Percentiles rank a stretch among this genome's conserved stretches.
phyloP scores from a whole-genome alignment of 495 filamentous ascomycete genomes.

The Lophiotrema nucula region DNA sequence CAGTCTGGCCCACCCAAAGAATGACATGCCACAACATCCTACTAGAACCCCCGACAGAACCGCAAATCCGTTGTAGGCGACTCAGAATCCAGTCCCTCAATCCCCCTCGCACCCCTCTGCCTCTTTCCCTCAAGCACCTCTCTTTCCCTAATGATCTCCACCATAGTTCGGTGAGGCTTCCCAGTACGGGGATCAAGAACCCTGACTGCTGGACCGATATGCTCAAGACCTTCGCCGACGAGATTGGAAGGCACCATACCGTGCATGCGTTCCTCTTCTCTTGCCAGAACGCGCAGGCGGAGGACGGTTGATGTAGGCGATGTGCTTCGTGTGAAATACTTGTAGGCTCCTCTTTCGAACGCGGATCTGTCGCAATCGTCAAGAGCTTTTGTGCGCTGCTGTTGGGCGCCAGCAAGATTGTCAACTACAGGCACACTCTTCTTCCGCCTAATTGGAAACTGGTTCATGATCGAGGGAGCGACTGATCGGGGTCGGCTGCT shows the following conservation, averaged over 20 bases:
- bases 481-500: neutral
- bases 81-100: neutral
- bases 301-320: neutral
- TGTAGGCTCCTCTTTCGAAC: neutral
- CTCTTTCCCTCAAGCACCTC: constrained; percentile 9
- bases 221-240: neutral
- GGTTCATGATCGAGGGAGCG: neutral
- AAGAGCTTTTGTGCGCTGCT: neutral
- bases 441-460: neutral
- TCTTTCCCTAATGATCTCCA: neutral
- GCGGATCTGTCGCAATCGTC: neutral
- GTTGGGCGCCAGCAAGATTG: neutral
- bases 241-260: constrained; percentile 8
- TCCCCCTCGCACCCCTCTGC: constrained; percentile 1
- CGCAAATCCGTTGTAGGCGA: neutral
- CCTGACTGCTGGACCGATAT: neutral
- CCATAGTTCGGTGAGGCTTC: neutral
- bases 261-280: constrained; percentile 2
- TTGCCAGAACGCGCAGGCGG: neutral
- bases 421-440: neutral
- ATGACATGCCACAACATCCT: no score
- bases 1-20: no score
- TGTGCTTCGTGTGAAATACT: neutral
- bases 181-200: neutral
- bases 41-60: no score